These are phyloP conservation scores for Arthrobotrys musiformis DNA, from an alignment of 2,329 filamentous ascomycete species.

Conservation along the genomic window DNA sequence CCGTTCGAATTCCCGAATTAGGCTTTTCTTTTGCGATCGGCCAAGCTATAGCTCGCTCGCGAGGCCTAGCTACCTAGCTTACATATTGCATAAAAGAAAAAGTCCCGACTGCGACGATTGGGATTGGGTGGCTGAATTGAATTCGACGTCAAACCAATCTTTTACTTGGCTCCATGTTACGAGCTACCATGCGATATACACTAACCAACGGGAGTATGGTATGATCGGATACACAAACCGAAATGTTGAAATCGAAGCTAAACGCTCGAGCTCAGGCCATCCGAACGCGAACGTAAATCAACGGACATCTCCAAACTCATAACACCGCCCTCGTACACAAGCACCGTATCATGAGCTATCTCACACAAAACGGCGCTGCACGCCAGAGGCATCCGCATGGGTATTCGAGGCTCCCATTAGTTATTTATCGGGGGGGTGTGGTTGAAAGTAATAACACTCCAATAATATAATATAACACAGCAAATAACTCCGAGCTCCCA, in stretches of 20 bases:
- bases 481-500: conserved; percentile 5
- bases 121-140: background rate
- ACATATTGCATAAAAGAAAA: no score
- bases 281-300: background rate
- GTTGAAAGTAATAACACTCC: background rate
- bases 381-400: background rate
- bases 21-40: no score
- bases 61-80: background rate
- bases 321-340: background rate
- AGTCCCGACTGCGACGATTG: conserved; percentile 1
- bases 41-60: no score
- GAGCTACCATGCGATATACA: no score
- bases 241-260: background rate
- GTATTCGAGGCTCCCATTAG: no score
- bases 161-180: background rate
- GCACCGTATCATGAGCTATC: background rate
- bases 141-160: background rate
- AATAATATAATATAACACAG: background rate
- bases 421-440: no score
- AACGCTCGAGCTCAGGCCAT: conserved; percentile 5
- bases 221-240: background rate
- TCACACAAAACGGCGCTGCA: background rate
- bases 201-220: background rate
- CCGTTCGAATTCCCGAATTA: conserved; percentile 11
- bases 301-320: background rate